Base-by-base conservation (phyloP, 345 rosid genomes). In the Hibiscus trionum region DNA sequence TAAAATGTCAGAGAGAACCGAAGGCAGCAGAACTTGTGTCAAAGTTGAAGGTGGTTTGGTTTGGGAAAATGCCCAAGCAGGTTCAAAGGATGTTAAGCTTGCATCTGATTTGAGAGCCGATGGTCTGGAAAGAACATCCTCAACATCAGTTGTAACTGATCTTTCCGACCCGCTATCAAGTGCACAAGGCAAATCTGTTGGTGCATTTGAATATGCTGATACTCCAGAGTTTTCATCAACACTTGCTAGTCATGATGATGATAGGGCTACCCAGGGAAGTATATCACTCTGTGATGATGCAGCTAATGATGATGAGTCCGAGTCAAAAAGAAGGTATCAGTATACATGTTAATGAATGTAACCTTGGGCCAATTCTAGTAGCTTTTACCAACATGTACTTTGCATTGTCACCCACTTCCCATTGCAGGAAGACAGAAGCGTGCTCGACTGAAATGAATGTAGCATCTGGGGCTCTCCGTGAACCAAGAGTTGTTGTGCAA, bases 401-500 rank as follows among this genome's bases (percentile, higher is more conserved):
- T 52, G 52, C 67, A 29, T 29, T 50, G 42, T 50, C 63, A 39
- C 61, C 42, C 27, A 39, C 42, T 56, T 61, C 58, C 65, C 2
- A n/a, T 70, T 62, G 52, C 82, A 87, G 93, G 83, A 88, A 79
- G 82, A 76, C 74, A 21, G 93, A 87, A 27, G 75, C 42, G 57
- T 77, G 81, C 75, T 52, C 70, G 63, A 71, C 79, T 59, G 91
- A 87, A 77, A 59, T 78, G 62, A 84, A 73, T 84, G 46, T 82
- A 69, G 39, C 85, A 71, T 87, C 91, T 12, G 77, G 88, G 76
- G 84, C 86, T 35, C 79, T 79, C 29, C 84, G 89, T 39, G 89
- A 88, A 58, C 91, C 91, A 26, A 76, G 88, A 82, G 91, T 88
- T 3, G 85, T 87, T 14, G 88, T 88, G 42, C 91, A 88, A 73